A percentile compares a stretch with the other conserved stretches of the same genome.
These are phyloP conservation scores for Candida silvatica DNA, from an alignment of 805 yeast species.

Conservation along the genomic window DNA sequence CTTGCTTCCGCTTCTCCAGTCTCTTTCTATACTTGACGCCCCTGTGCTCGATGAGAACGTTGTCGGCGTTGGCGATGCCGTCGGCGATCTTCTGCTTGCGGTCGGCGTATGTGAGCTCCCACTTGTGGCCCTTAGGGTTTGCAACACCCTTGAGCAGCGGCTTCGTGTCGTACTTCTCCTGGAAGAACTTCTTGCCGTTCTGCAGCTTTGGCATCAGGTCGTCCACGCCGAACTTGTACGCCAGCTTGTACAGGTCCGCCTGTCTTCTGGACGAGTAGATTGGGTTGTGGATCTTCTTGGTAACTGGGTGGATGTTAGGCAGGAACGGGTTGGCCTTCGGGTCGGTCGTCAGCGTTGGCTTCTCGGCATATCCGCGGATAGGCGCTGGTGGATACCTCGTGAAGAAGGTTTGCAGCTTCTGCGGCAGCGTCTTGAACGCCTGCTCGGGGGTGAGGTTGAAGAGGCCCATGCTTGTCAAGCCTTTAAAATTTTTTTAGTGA, in stretches of 20 bases:
- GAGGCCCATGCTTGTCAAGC: constrained; percentile 13
- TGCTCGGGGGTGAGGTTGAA: constrained; percentile 22
- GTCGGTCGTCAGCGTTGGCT: constrained; percentile 59
- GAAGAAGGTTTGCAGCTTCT: constrained; percentile 63
- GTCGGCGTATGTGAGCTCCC: constrained; percentile 59
- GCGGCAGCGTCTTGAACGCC: constrained; percentile 49
- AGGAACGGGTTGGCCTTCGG: constrained; percentile 78
- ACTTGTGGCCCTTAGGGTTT: constrained; percentile 71
- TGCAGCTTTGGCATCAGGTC: constrained; percentile 66
- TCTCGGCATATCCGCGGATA: constrained; percentile 53
- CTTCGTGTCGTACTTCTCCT: constrained; percentile 65
- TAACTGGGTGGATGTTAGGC: constrained; percentile 76
- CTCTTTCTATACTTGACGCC: constrained; percentile 40
- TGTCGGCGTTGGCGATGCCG: constrained; percentile 63
- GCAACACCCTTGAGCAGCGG: constrained; percentile 69
- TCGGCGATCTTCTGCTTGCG: constrained; percentile 54
- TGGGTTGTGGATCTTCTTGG: constrained; percentile 71
- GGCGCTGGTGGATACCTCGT: constrained; percentile 79
- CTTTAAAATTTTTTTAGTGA: too few relatives aligned
- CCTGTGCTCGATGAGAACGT: constrained; percentile 55
- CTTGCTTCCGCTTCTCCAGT: constrained; percentile 32
- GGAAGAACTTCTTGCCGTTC: constrained; percentile 59
- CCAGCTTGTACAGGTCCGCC: constrained; percentile 75
- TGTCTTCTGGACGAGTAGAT: constrained; percentile 74
- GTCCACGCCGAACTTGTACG: constrained; percentile 70